Base-by-base conservation (phyloP, 148 eudicot species). In the Euryodendron excelsum region DNA sequence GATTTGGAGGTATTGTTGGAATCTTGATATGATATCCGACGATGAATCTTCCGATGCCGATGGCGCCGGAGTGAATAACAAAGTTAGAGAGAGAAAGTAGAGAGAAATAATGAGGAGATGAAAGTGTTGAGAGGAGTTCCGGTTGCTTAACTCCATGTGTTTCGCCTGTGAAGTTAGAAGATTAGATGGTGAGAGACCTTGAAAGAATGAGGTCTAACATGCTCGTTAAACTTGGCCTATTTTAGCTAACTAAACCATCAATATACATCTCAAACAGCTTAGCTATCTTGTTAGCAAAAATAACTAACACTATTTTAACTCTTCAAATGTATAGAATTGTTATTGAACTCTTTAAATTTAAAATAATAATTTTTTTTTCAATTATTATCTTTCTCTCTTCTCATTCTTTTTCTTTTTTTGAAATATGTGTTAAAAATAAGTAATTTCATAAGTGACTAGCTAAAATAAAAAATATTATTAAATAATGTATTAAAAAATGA, bases 1-100 rank as follows among this genome's bases (percentile, higher is more conserved):
- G 28, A 96, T 96, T 81, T 73, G 67, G 5, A 96, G 91, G 82
- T 91, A 93, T 48, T 87, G 72, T 73, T 96, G 97, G 77, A 95
- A 95, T 78, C 97, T 90, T 23, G 97, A 82, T 31, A 94, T 78
- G 78, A 92, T 86, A 52, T 88, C 39, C 13, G 83, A 73, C 56
- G 68, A 37, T n/a, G 48, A 61, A 12, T 53, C 28, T 69, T 23
- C 47, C 20, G 69, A 50, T 9, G 56, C 60, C n/a, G n/a, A 17
- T 10, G 61, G 28, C 50, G 55, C 37, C 48, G 20, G 30, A 47
- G 30, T 21, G 9, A 31, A 62, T 0, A 12, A 36, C 2, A 36
- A 31, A 8, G 14, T 45, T 31, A 18, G 70, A 11, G 28, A 44
- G 30, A 61, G 44, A 45, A 28, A 44, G 18, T 17, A 52, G 3